Evolutionary conservation across 352 stramenopile species (phyloP).

Genomic region (Phytophthora litchii): DNA sequence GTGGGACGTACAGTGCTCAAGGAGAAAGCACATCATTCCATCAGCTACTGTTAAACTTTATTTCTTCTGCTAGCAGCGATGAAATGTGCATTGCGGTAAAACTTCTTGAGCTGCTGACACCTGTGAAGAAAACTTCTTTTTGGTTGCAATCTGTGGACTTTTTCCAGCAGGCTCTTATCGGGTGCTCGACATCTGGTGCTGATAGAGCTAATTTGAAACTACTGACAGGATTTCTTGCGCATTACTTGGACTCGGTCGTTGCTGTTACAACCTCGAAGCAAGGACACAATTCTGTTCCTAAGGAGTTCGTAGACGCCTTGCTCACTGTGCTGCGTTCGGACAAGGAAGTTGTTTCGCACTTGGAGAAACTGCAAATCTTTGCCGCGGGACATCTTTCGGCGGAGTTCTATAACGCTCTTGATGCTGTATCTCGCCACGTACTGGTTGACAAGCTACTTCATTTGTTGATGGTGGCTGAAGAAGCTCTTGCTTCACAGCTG

Average conservation of each 20-base stretch:
- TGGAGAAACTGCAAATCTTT: constrained; percentile 54
- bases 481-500: constrained; percentile 60
- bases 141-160: constrained; percentile 76
- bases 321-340: constrained; percentile 53
- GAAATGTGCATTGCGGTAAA: constrained; percentile 59
- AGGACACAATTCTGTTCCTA: constrained; percentile 41
- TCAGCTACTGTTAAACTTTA: constrained; percentile 54
- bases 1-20: constrained; percentile 44
- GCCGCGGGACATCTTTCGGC: constrained; percentile 46
- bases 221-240: constrained; percentile 52
- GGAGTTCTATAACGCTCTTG: constrained; percentile 51
- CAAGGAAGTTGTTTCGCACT: constrained; percentile 28
- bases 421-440: constrained; percentile 53
- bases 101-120: constrained; percentile 62
- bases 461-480: constrained; percentile 67
- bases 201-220: constrained; percentile 26
- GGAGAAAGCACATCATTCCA: constrained; percentile 43
- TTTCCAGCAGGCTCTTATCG: constrained; percentile 55
- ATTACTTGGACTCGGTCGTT: constrained; percentile 57
- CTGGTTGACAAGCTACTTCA: constrained; percentile 55
- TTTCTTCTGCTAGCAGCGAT: constrained; percentile 49
- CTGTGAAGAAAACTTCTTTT: constrained; percentile 54
- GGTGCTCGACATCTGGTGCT: constrained; percentile 17
- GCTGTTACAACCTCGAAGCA: constrained; percentile 35
- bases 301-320: constrained; percentile 62